Conservation (phyloP, 495 filamentous ascomycete species). For the Penicillium waksmanii region DNA sequence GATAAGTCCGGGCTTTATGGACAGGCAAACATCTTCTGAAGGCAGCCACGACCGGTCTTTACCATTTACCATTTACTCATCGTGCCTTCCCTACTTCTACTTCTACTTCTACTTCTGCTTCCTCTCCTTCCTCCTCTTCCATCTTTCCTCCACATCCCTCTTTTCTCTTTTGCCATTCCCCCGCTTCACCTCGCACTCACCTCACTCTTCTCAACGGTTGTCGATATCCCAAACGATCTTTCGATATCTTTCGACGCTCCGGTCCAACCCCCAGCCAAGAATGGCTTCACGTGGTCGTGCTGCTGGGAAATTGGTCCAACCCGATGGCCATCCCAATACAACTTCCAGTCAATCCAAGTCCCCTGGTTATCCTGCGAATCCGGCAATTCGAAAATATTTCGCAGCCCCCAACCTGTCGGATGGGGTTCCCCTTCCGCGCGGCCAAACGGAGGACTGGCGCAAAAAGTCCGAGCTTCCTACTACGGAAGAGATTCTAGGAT, state of each 20-base stretch:
- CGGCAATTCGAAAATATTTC: conserved; percentile 44
- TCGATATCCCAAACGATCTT: no score
- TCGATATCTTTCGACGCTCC: no score
- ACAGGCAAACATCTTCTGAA: no score
- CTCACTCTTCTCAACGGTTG: not conserved
- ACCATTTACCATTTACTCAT: not conserved
- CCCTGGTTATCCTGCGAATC: conserved; percentile 18
- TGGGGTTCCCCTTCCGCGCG: not conserved
- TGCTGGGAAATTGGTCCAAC: not conserved
- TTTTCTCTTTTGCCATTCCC: not conserved
- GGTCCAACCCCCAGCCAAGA: no score
- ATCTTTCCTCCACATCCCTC: not conserved
- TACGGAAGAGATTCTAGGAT: conserved; percentile 46
- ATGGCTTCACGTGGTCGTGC: no score
- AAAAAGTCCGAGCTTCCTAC: conserved; percentile 50
- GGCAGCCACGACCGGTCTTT: not conserved
- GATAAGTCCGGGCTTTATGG: not conserved
- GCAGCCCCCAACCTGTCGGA: not conserved
- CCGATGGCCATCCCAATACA: not conserved
- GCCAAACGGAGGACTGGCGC: conserved; percentile 38
- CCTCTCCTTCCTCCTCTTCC: not conserved
- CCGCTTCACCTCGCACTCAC: not conserved
- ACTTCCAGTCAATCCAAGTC: not conserved
- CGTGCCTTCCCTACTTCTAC: not conserved
- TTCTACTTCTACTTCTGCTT: not conserved